Conservation (phyloP, 2,329 filamentous ascomycete genomes). For the Septoria petroselini region DNA sequence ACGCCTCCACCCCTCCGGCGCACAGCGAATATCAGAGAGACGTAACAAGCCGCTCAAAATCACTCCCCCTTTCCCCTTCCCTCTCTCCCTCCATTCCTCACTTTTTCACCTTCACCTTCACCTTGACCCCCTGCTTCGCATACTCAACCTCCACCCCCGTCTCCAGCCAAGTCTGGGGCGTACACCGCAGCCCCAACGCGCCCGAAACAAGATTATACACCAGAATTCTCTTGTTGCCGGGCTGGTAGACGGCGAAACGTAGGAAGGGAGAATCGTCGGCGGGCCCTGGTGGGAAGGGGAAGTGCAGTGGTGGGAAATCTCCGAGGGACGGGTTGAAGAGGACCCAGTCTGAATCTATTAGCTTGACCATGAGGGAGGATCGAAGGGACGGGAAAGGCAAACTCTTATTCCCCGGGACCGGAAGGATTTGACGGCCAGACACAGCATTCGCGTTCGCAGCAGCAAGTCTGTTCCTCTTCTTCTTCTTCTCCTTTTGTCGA, state of each 20-base stretch:
- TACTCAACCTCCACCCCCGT: conserved; percentile 24
- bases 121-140: conserved; percentile 21
- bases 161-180: conserved; percentile 18
- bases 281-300: conserved; percentile 10
- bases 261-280: conserved; percentile 14
- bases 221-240: conserved; percentile 27
- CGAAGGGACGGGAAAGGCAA: conserved; percentile 8
- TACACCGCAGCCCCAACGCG: conserved; percentile 18
- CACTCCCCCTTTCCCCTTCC: no score
- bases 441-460: no score
- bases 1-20: no score
- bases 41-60: no score
- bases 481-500: not conserved
- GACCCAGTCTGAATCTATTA: conserved; percentile 28
- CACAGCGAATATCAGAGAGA: no score
- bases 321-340: conserved; percentile 29
- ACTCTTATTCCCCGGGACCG: no score
- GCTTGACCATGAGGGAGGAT: not conserved
- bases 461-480: no score
- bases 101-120: conserved; percentile 11
- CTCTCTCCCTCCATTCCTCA: no score
- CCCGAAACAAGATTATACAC: conserved; percentile 25
- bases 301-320: conserved; percentile 12
- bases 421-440: no score
- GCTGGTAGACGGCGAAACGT: conserved; percentile 19